Conservation (phyloP, 139 green algal species). For the Chlamydomonas sphaeroides region DNA sequence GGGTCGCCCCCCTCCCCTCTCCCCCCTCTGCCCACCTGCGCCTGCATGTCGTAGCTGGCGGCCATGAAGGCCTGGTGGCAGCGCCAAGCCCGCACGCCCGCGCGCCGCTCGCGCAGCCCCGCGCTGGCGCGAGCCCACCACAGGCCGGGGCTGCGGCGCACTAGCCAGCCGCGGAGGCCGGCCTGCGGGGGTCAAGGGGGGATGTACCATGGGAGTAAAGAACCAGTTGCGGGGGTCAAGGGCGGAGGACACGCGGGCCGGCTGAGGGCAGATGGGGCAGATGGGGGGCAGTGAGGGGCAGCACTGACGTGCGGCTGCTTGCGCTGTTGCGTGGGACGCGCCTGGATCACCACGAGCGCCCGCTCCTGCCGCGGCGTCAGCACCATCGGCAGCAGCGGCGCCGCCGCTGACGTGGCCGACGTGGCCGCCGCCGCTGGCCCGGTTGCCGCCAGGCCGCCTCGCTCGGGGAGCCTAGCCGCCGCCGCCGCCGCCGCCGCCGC, state of each 20-base stretch:
- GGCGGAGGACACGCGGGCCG: no score
- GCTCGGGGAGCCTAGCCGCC: neutral
- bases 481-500: neutral
- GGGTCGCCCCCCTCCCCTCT: neutral
- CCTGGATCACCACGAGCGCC: slow-evolving; percentile 32
- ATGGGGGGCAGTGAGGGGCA: no score
- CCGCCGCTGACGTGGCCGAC: no score
- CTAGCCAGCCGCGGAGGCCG: slow-evolving; percentile 27
- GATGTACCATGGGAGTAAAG: no score
- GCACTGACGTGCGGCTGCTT: no score
- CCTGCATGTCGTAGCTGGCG: slow-evolving; percentile 32
- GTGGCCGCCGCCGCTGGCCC: no score
- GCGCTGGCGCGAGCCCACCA: slow-evolving; percentile 25
- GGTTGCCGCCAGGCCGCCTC: no score
- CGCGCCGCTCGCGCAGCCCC: slow-evolving; percentile 4
- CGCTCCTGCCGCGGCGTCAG: no score
- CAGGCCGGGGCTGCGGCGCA: slow-evolving; percentile 26
- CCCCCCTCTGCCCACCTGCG: slow-evolving; percentile 8
- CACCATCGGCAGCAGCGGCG: no score
- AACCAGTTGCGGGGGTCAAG: no score
- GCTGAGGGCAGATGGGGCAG: no score
- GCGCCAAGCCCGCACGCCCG: slow-evolving; percentile 13
- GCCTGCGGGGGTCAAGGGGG: slow-evolving; percentile 21
- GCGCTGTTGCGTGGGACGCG: no score
- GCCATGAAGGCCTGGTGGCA: slow-evolving; percentile 28